Evolutionary conservation across 306 rosid species (phyloP), one percentile per base, ranked within the genome.

Genomic region (Canavalia gladiata): DNA sequence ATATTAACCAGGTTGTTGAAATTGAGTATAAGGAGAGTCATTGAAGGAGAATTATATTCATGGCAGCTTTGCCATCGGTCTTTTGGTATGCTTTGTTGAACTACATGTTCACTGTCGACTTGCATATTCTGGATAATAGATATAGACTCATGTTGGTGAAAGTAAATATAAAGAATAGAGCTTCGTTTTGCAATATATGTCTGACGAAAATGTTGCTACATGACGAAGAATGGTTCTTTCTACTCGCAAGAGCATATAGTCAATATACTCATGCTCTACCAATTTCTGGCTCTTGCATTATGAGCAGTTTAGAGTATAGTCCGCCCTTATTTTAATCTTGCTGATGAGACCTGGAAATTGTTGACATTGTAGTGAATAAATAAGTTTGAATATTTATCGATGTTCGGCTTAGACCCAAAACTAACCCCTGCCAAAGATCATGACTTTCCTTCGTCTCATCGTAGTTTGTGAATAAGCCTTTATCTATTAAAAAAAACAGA

Each of bases 101-200:
- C 33, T 62, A 45, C 59, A 8, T n/a, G 60, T 71, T 76, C 70
- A 8, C 74, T 11, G 18, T 58, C 33, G 9, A 63, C 79, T 47
- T 54, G 60, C 73, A 66, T 75, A 75, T 83, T 86, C 76, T 79
- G 43, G 79, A 74, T 65, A 65, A 0, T 35, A 62, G 41, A 37
- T 39, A 33, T 12, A 18, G 25, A 34, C 37, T 68, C 68, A 63
- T 42, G 25, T 69, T 68, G 28, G 52, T 73, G 49, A 80, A 56
- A 62, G 86, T 82, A 63, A 47, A 83, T 50, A 80, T 68, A 68
- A 54, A 34, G 67, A 71, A 68, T 64, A 52, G 80, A 62, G 59
- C 57, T 58, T 77, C 42, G 4, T 49, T 41, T 75, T 56, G 55
- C 30, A 33, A 57, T 43, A 41, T 39, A 28, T 55, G 74, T 57